Conservation (phyloP, 345 rosid species). For the Atalantia buxifolia region DNA sequence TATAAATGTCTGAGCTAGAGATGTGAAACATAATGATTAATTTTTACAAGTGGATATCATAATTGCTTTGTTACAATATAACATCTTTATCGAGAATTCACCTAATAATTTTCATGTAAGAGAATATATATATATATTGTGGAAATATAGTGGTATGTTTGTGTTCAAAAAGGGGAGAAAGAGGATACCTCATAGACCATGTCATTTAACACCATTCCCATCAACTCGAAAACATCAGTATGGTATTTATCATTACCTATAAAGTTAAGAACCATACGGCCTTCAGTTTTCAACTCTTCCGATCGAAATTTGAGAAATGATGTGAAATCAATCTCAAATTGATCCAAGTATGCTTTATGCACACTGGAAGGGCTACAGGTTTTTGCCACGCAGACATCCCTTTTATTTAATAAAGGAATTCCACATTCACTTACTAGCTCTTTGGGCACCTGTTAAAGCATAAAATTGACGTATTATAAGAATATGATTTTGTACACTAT, state of each 20-base stretch:
- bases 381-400: not conserved
- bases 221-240: not conserved
- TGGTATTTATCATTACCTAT: not conserved
- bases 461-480: not conserved
- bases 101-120: too few relatives aligned
- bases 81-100: too few relatives aligned
- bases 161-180: not conserved
- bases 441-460: not conserved
- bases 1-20: too few relatives aligned
- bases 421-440: not conserved
- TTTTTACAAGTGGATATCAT: too few relatives aligned
- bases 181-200: not conserved
- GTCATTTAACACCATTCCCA: not conserved
- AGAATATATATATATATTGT: too few relatives aligned
- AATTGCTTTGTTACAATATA: too few relatives aligned
- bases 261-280: not conserved
- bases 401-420: not conserved
- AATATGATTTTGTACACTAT: not conserved
- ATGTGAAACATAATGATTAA: too few relatives aligned
- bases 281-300: not conserved
- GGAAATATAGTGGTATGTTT: too few relatives aligned
- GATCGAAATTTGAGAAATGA: not conserved
- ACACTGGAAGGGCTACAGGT: not conserved
- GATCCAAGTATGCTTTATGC: not conserved
- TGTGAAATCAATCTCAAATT: not conserved